These are phyloP conservation scores for Plectosphaerella plurivora DNA, from an alignment of 2,329 filamentous ascomycete species.

Conservation along the genomic window DNA sequence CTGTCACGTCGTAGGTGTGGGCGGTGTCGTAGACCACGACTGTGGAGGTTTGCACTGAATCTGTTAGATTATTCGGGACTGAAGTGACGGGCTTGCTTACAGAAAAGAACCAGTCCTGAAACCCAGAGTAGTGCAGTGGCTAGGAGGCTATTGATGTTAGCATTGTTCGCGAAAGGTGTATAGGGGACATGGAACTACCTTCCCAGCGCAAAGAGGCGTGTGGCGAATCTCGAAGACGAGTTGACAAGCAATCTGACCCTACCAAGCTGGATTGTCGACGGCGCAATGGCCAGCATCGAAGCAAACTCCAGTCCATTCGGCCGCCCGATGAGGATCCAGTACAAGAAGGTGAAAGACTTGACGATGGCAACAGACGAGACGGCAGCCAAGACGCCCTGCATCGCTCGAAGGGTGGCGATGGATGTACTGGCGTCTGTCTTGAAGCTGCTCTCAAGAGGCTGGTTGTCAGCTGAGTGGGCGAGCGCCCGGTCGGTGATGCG, in stretches of 20 bases:
- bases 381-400: not conserved
- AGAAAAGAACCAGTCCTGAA: constrained; percentile 4
- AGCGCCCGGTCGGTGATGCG: not conserved
- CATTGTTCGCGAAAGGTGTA: not conserved
- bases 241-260: not conserved
- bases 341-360: not conserved
- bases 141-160: not conserved
- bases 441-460: not conserved
- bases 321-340: not conserved
- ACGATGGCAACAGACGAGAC: not conserved
- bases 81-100: not conserved
- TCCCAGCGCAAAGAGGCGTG: not conserved
- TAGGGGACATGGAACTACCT: not conserved
- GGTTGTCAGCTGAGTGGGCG: not conserved
- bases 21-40: constrained; percentile 12
- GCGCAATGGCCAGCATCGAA: not conserved
- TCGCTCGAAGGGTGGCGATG: not conserved
- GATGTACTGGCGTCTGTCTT: constrained; percentile 3
- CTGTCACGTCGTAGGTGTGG: constrained; percentile 8
- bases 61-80: not conserved
- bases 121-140: constrained; percentile 2
- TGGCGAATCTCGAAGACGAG: not conserved
- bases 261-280: not conserved
- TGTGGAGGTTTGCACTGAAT: constrained; percentile 10
- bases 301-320: not conserved